Base-by-base conservation (phyloP, 2,329 filamentous ascomycete genomes). In the Stagonosporopsis tanaceti region DNA sequence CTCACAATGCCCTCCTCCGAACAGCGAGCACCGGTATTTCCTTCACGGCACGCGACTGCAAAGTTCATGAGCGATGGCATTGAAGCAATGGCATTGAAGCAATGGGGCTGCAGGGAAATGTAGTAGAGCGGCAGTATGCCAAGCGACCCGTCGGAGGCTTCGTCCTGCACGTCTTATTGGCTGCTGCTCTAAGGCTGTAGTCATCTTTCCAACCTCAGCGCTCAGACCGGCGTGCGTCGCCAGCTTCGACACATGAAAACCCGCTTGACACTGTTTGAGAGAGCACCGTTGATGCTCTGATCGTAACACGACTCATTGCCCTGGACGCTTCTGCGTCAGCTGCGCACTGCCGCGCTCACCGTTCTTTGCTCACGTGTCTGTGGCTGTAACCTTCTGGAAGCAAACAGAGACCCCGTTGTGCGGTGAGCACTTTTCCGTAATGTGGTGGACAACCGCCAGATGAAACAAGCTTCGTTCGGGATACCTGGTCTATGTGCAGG, bases 391-490 rank as follows among this genome's bases (percentile, higher is more conserved):
- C 63, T 68, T 68, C 62, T 65, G 46, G 60, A 68, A 68, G 53
- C 46, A 37, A 44, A 25, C 32, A 12, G 11, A 34, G 34, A n/a
- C 20, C n/a, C 39, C 32, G 50, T 40, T 38, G 34, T 57, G 34
- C 54, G 42, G 32, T 51, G 46, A 47, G 41, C 39, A 35, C 9
- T 59, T 46, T 59, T 57, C 60, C 56, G 55, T 37, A 60, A 20
- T 20, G 40, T 45, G 51, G 50, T 54, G 42, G 38, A 59, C 41
- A 50, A 46, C 65, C 68, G 70, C 60, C 28, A 67, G 56, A 64
- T 72, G 70, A 74, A 75, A 75, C 73, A 66, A 63, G 57, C 61
- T 60, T 65, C 63, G 69, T 70, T 60, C 59, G 54, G 60, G 47
- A 51, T 60, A 59, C 50, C 60, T 45, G 47, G 53, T 48, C 57